Evolutionary conservation across 140 eudicot genomes (phyloP).

Genomic region (Eryngium alpinum): DNA sequence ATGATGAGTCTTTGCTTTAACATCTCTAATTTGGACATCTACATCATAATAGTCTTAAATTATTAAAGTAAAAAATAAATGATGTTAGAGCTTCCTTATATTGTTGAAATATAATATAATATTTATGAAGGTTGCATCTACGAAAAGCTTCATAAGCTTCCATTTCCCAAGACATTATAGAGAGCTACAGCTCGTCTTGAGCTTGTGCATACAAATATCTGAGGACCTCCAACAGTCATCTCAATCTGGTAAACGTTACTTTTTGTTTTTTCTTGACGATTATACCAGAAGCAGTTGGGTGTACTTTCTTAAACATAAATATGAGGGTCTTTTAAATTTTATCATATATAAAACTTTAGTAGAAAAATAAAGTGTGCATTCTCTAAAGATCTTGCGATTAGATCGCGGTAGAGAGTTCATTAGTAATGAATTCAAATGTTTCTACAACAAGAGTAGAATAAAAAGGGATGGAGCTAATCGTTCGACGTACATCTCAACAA

Average conservation of each 20-base stretch:
- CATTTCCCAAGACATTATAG: not conserved
- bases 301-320: not conserved
- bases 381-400: not conserved
- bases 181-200: not conserved
- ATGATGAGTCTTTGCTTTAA: not conserved
- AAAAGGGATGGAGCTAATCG: not conserved
- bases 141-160: slow-evolving; percentile 1
- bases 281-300: not conserved
- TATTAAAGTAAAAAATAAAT: not conserved
- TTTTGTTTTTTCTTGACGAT: too few species aligned
- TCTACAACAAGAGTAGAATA: not conserved
- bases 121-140: slow-evolving; percentile 13
- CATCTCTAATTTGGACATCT: slow-evolving; percentile 20
- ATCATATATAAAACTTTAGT: not conserved
- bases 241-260: not conserved
- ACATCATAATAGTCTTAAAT: not conserved
- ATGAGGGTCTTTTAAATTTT: not conserved
- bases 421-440: not conserved
- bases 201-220: not conserved
- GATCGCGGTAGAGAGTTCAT: not conserved
- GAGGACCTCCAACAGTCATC: not conserved
- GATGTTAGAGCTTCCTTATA: slow-evolving; percentile 15
- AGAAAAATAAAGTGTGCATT: too few species aligned
- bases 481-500: not conserved
- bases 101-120: not conserved